A percentile compares a stretch with the other conserved stretches of the same genome.
These are phyloP conservation scores for Yarrowia alimentaria DNA, from an alignment of 805 yeast species.

Conservation along the genomic window DNA sequence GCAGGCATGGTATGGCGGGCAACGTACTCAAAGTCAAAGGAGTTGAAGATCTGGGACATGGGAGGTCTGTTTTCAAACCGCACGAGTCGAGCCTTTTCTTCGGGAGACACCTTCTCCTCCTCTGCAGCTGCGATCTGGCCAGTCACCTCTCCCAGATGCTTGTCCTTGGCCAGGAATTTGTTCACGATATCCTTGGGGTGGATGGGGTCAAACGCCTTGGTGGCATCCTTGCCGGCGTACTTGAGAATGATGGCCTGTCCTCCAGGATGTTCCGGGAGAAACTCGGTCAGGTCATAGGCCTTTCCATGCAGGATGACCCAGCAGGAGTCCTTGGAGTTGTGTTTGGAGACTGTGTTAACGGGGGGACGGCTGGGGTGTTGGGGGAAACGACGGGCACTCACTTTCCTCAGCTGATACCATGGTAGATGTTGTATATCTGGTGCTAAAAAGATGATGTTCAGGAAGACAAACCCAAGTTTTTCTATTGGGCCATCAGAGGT, in stretches of 20 bases:
- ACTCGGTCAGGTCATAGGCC: conserved; percentile 74
- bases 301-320: conserved; percentile 83
- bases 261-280: conserved; percentile 60
- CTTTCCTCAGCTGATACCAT: conserved; percentile 20
- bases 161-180: conserved; percentile 55
- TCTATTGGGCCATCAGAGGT: conserved; percentile 4
- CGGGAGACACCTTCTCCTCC: conserved; percentile 43
- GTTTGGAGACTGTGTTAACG: conserved; percentile 50
- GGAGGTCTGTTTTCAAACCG: conserved; percentile 59
- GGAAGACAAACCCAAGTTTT: too few species aligned
- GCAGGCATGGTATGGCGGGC: conserved; percentile 76
- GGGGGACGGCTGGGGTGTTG: conserved; percentile 31
- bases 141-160: conserved; percentile 58
- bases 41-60: conserved; percentile 64
- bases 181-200: conserved; percentile 87
- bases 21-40: conserved; percentile 82
- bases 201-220: conserved; percentile 79
- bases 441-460: background rate
- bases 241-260: conserved; percentile 55
- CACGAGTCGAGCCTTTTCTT: conserved; percentile 47
- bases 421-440: background rate
- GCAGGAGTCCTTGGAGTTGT: conserved; percentile 59
- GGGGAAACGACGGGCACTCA: background rate
- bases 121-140: conserved; percentile 31
- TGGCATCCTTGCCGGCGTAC: conserved; percentile 73